Conservation (phyloP, 768 basidiomycete genomes). For the Obba rivulosa region DNA sequence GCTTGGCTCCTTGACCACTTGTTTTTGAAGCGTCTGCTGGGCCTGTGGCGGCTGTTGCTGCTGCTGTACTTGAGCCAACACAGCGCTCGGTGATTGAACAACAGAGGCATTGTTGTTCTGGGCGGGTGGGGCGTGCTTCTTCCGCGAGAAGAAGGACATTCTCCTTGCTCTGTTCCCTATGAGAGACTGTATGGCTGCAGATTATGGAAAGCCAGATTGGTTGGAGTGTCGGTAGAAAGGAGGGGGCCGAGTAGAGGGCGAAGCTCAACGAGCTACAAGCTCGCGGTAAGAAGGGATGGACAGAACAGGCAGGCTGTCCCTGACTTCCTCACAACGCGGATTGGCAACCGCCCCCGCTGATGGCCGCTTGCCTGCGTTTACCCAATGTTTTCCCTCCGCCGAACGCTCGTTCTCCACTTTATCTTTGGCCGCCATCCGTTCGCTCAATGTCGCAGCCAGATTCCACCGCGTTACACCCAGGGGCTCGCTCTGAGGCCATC, state of each 20-base stretch:
- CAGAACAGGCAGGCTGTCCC: conserved; percentile 9
- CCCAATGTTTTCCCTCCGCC: background rate
- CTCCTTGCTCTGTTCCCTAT: conserved; percentile 55
- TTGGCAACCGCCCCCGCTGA: conserved; percentile 21
- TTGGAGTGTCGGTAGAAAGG: conserved; percentile 1
- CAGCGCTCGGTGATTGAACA: conserved; percentile 61
- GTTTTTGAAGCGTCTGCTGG: conserved; percentile 27
- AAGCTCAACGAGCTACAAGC: conserved; percentile 16
- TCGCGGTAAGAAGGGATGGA: conserved; percentile 7
- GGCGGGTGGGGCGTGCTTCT: conserved; percentile 53
- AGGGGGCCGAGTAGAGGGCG: conserved; percentile 3
- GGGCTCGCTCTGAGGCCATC: no score
- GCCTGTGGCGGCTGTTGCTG: conserved; percentile 7
- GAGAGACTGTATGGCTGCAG: conserved; percentile 64
- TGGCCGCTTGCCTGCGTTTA: conserved; percentile 9
- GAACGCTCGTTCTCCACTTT: no score
- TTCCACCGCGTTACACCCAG: no score
- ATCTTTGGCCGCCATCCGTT: no score
- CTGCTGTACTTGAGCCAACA: conserved; percentile 34
- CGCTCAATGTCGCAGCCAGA: no score
- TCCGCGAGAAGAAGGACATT: conserved; percentile 94
- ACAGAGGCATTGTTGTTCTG: conserved; percentile 40
- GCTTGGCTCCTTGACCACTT: conserved; percentile 23
- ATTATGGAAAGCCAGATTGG: conserved; percentile 4
- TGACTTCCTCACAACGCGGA: conserved; percentile 13